Percentiles rank a stretch among this genome's conserved stretches.
Evolutionary conservation across 495 filamentous ascomycete genomes (phyloP).

Genomic region (Aspergillus cristatus): DNA sequence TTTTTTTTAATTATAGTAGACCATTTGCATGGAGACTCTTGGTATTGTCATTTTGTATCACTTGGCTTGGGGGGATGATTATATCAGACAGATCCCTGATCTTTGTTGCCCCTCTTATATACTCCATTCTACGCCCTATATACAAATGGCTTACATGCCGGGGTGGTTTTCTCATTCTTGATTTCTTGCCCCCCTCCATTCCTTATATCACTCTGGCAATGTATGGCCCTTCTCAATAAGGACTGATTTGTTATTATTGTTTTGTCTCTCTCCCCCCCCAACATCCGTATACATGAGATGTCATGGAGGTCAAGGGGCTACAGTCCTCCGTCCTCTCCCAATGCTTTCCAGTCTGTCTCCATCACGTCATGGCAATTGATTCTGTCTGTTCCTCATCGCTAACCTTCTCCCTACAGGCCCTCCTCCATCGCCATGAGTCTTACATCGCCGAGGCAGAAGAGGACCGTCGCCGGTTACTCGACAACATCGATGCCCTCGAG

Average conservation of each 20-base stretch:
- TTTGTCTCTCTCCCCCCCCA: too few relatives aligned
- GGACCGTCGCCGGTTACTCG: constrained; percentile 60
- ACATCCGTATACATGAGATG: not conserved
- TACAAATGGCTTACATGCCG: too few relatives aligned
- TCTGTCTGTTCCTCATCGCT: constrained; percentile 40
- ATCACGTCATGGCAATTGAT: constrained; percentile 28
- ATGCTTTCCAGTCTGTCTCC: constrained; percentile 30
- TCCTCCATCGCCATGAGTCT: constrained; percentile 83
- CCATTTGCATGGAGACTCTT: too few relatives aligned
- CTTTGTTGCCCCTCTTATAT: too few relatives aligned
- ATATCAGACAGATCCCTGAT: too few relatives aligned
- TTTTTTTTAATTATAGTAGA: constrained; percentile 4
- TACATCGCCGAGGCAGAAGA: constrained; percentile 86
- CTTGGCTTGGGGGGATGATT: constrained; percentile 1
- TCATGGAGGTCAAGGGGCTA: not conserved
- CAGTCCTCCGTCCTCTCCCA: constrained; percentile 21
- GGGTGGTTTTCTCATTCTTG: too few relatives aligned
- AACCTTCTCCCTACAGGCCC: constrained; percentile 72
- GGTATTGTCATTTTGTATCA: not conserved
- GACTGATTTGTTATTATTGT: not conserved
- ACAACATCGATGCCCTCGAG: constrained; percentile 67
- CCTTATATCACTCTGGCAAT: too few relatives aligned
- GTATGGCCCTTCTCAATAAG: too few relatives aligned
- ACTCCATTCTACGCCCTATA: too few relatives aligned
- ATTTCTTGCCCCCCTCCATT: too few relatives aligned